phyloP scores from a whole-genome alignment of 805 yeast genomes.

The Pichia manshurica region DNA sequence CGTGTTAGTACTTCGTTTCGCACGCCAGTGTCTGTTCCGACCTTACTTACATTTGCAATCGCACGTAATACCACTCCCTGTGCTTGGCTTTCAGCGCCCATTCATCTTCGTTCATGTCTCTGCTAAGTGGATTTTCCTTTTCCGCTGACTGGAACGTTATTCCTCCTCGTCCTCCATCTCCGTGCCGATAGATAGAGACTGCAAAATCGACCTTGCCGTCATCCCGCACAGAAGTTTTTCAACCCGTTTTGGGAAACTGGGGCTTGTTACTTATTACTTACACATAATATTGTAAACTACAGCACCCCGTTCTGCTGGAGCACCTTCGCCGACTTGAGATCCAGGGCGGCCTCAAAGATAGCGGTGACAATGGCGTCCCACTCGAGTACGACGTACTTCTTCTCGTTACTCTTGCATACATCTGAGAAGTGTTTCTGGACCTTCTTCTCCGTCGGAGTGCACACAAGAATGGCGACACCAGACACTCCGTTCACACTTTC shows the following conservation, averaged over 20 bases:
- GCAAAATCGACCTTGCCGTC: too few species aligned
- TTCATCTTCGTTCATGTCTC: not conserved
- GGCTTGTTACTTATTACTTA: too few species aligned
- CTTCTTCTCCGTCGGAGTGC: conserved; percentile 27
- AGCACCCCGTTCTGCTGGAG: conserved; percentile 3
- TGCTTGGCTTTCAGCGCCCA: conserved; percentile 9
- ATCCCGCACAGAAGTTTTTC: too few species aligned
- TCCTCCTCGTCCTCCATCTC: too few species aligned
- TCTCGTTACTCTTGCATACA: conserved; percentile 15
- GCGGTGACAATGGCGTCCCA: conserved; percentile 63
- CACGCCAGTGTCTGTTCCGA: not conserved
- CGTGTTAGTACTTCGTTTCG: conserved; percentile 6
- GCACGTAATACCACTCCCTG: conserved; percentile 17
- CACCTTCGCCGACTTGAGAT: not conserved
- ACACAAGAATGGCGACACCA: conserved; percentile 10
- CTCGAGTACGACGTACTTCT: conserved; percentile 38
- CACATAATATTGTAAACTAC: not conserved
- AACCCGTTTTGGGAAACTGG: too few species aligned
- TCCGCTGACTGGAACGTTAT: too few species aligned
- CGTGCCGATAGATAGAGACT: too few species aligned
- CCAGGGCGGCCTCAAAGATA: conserved; percentile 33
- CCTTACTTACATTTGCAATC: conserved; percentile 14
- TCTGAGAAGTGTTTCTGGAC: conserved; percentile 27
- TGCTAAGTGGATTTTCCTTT: too few species aligned
- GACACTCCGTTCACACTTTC: not conserved